These are phyloP conservation scores for Candida neerlandica DNA, from an alignment of 1,139 yeast genomes.

Conservation along the genomic window DNA sequence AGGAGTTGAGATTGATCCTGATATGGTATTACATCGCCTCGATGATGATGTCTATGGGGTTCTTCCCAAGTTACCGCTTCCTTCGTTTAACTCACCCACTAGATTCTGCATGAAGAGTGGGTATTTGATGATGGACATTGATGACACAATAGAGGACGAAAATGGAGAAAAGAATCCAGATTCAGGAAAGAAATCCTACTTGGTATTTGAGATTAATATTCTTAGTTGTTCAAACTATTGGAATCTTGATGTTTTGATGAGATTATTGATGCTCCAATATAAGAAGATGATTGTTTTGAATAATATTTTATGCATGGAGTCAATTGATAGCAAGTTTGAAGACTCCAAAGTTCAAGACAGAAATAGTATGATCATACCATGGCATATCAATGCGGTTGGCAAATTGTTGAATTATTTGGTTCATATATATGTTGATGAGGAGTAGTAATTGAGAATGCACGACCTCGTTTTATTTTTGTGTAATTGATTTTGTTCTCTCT, in stretches of 20 bases:
- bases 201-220: conserved; percentile 61
- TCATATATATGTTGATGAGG: conserved; percentile 44
- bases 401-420: conserved; percentile 57
- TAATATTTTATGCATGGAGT: conserved; percentile 40
- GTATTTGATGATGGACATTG: conserved; percentile 51
- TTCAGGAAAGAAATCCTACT: conserved; percentile 20
- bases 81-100: conserved; percentile 70
- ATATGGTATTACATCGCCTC: conserved; percentile 49
- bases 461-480: conserved; percentile 1
- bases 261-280: conserved; percentile 64
- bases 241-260: conserved; percentile 58
- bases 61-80: conserved; percentile 61
- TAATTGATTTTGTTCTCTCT: not conserved
- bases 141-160: conserved; percentile 1
- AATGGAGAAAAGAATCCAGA: not conserved
- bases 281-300: conserved; percentile 61
- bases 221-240: conserved; percentile 70
- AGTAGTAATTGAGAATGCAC: conserved; percentile 13
- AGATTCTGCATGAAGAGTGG: conserved; percentile 74
- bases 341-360: not conserved
- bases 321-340: conserved; percentile 22
- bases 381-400: conserved; percentile 80
- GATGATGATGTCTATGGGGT: conserved; percentile 65
- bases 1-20: conserved; percentile 23
- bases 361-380: conserved; percentile 54